Evolutionary conservation across 164 flowering plant genomes (phyloP).

Genomic region (Umbellularia californica): DNA sequence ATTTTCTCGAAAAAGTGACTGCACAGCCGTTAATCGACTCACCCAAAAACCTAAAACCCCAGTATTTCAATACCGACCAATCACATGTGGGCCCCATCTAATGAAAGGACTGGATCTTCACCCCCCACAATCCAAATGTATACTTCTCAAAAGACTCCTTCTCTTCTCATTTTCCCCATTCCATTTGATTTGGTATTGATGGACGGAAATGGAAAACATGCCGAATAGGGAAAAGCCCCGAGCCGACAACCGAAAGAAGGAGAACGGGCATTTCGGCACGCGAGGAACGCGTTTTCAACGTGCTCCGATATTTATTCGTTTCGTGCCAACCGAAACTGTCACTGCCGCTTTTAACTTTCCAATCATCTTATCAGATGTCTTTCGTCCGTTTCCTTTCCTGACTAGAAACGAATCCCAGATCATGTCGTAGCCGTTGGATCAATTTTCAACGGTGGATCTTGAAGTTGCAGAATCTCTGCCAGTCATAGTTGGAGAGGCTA

Average conservation of each 20-base stretch:
- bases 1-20: too few relatives aligned
- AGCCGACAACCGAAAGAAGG: neutral
- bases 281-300: slow-evolving; percentile 1
- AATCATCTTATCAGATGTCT: neutral
- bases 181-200: too few relatives aligned
- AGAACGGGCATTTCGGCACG: neutral
- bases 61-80: too few relatives aligned
- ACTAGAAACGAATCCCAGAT: neutral
- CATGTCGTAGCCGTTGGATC: neutral
- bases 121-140: too few relatives aligned
- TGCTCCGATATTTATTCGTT: neutral
- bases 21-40: too few relatives aligned
- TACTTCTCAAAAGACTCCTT: too few relatives aligned
- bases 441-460: neutral
- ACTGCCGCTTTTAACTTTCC: too few relatives aligned
- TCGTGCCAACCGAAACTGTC: neutral
- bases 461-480: neutral
- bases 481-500: neutral
- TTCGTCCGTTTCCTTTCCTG: neutral
- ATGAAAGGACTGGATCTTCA: too few relatives aligned
- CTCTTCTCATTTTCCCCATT: too few relatives aligned
- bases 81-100: too few relatives aligned
- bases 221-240: neutral
- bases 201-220: neutral
- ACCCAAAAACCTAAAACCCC: too few relatives aligned